phyloP scores from a whole-genome alignment of 805 yeast genomes.

The Wilhelminamyces savonicus region DNA sequence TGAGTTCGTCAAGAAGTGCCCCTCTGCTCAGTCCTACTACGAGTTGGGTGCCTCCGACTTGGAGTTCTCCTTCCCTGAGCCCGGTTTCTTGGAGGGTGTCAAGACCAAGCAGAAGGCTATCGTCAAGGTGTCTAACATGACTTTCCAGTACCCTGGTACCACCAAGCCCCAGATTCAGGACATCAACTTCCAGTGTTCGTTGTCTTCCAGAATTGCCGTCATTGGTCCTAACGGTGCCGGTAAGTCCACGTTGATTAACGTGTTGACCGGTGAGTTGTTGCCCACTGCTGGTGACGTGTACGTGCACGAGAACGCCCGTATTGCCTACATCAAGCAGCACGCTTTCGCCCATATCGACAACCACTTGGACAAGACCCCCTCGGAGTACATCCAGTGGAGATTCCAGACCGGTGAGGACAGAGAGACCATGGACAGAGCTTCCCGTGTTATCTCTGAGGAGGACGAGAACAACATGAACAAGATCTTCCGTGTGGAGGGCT shows the following conservation, averaged over 20 bases:
- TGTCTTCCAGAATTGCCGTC: slow-evolving; percentile 99
- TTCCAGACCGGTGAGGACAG: slow-evolving; percentile 99
- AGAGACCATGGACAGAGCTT: slow-evolving; percentile 99
- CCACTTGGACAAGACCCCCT: slow-evolving; percentile 98
- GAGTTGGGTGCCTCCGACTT: slow-evolving; percentile 97
- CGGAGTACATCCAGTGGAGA: slow-evolving; percentile 99
- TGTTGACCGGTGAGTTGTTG: slow-evolving; percentile 97
- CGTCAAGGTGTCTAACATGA: slow-evolving; percentile 94
- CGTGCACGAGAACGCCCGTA: slow-evolving; percentile 99
- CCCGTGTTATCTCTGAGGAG: slow-evolving; percentile 93
- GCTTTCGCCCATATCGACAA: slow-evolving; percentile 99
- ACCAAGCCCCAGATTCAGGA: slow-evolving; percentile 87
- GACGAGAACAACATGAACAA: slow-evolving; percentile 99
- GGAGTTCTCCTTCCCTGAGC: slow-evolving; percentile 98
- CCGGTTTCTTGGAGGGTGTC: slow-evolving; percentile 99
- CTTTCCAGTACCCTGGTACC: slow-evolving; percentile 99
- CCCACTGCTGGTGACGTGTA: slow-evolving; percentile 99
- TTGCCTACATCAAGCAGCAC: slow-evolving; percentile 99
- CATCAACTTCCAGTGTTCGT: slow-evolving; percentile 97
- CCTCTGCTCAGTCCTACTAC: slow-evolving; percentile 97
- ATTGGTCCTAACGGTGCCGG: slow-evolving; percentile 99
- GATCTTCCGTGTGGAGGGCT: slow-evolving; percentile 98
- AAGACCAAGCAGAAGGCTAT: slow-evolving; percentile 99
- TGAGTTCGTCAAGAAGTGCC: slow-evolving; percentile 97
- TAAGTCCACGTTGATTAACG: slow-evolving; percentile 98